These are phyloP conservation scores for Orbilia ellipsospora DNA, from an alignment of 2,329 filamentous ascomycete species.

Conservation along the genomic window DNA sequence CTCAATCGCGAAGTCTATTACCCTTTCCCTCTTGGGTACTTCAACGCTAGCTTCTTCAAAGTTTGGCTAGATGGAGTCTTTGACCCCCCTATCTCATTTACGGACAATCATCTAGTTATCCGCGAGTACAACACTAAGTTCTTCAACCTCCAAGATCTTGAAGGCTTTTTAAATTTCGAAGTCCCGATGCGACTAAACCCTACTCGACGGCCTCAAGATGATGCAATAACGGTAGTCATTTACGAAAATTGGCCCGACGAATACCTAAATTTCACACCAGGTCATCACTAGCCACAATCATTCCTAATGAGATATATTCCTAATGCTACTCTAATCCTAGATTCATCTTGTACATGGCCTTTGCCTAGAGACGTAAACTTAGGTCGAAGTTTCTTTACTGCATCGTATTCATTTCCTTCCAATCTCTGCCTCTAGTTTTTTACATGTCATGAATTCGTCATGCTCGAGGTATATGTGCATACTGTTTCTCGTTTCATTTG, in stretches of 20 bases:
- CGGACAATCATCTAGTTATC: constrained; percentile 35
- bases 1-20: constrained; percentile 45
- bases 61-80: constrained; percentile 41
- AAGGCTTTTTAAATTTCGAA: constrained; percentile 41
- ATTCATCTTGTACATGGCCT: too few species aligned
- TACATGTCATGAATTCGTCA: too few species aligned
- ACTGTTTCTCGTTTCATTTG: background rate
- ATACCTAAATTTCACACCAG: constrained; percentile 24
- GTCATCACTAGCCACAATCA: constrained; percentile 22
- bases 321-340: too few species aligned
- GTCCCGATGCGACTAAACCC: constrained; percentile 3
- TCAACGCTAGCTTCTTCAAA: constrained; percentile 32
- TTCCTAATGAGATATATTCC: background rate
- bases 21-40: constrained; percentile 29
- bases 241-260: constrained; percentile 41
- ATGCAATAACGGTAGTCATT: constrained; percentile 38
- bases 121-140: constrained; percentile 37
- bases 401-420: background rate
- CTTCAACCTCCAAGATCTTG: constrained; percentile 37
- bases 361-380: too few species aligned
- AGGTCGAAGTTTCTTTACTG: too few species aligned
- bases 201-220: constrained; percentile 11
- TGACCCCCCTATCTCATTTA: constrained; percentile 32
- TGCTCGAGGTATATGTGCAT: background rate
- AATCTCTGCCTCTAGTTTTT: background rate